Evolutionary conservation across 108 stramenopile genomes (phyloP).

Genomic region (Stephanodiscus minutulus): DNA sequence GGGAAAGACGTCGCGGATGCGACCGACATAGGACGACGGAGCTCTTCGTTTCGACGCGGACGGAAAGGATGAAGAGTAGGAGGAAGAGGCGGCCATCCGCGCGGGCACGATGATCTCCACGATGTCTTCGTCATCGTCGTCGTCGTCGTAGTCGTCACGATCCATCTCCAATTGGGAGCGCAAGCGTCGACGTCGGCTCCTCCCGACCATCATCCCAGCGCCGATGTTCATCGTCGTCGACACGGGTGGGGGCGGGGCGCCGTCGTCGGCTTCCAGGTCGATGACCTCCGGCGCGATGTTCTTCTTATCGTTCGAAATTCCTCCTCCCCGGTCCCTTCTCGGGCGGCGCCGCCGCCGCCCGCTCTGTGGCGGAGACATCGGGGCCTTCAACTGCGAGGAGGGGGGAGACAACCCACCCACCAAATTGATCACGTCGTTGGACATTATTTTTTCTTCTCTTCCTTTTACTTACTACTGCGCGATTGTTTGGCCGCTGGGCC

Average conservation of each 20-base stretch:
- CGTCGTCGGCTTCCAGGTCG: conserved; percentile 10
- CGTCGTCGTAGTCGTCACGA: not conserved
- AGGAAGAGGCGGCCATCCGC: not conserved
- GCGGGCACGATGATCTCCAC: conserved; percentile 9
- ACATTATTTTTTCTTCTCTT: too few relatives aligned
- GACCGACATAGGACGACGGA: not conserved
- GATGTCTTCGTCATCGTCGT: conserved; percentile 16
- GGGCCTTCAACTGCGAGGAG: not conserved
- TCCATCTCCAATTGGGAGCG: not conserved
- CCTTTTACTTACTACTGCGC: too few relatives aligned
- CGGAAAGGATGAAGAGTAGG: not conserved
- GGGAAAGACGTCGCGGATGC: conserved; percentile 41
- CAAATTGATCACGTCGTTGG: not conserved
- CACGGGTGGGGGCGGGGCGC: not conserved
- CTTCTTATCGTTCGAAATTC: too few relatives aligned
- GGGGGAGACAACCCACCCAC: not conserved
- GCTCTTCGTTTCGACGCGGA: not conserved
- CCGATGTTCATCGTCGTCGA: not conserved
- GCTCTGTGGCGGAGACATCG: not conserved
- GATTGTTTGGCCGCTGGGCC: too few relatives aligned
- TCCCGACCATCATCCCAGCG: not conserved
- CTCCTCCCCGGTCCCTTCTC: too few relatives aligned
- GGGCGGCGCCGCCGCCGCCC: not conserved
- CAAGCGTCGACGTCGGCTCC: not conserved
- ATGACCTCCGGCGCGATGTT: not conserved